Base-by-base conservation (phyloP, 441 rosid genomes). In the Gossypium gossypioides region DNA sequence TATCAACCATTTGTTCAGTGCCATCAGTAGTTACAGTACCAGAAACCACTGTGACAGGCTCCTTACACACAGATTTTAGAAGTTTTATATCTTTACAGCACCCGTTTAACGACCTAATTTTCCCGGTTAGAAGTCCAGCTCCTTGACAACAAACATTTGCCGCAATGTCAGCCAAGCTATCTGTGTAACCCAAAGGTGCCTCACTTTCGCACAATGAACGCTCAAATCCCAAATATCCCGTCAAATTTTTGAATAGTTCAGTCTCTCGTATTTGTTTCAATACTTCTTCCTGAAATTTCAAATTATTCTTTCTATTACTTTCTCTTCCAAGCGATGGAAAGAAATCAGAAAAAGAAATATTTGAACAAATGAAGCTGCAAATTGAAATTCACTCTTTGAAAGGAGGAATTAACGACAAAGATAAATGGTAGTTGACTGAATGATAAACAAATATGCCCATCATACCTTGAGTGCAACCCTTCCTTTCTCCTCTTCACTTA, bases 401-500 rank as follows among this genome's bases (percentile, higher is more conserved):
- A 12, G 25, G 21, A 22, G 19, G 22, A 46, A 48, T 24, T 46
- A n/a, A n/a, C 40, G 24, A n/a, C n/a, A 66, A 46, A n/a, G 56
- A 44, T 3, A 46, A 48, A n/a, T 48, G 40, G 8, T 6, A 15
- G 57, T 24, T 15, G 22, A 48, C 22, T 24, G n/a, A 66, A 65
- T 46, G 2, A 6, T 44, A 46, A 46, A 65, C 29, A 66, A 25
- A 24, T 46, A 48, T 48, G 42, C 22, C 57, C 18, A 44, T 50
- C 42, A 66, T 24, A 91, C 96, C 96, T 87, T 93, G 59, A 85
- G 62, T 3, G 85, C 70, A 61, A 91, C 88, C 75, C 96, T 84
- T 81, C 82, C 85, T 79, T 81, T 91, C 84, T 93, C 98, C 75
- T 90, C 92, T 48, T 77, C 82, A 78, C 91, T 87, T 78, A 91